Evolutionary conservation across 768 basidiomycete genomes (phyloP).

Genomic region (Serendipita sp.): DNA sequence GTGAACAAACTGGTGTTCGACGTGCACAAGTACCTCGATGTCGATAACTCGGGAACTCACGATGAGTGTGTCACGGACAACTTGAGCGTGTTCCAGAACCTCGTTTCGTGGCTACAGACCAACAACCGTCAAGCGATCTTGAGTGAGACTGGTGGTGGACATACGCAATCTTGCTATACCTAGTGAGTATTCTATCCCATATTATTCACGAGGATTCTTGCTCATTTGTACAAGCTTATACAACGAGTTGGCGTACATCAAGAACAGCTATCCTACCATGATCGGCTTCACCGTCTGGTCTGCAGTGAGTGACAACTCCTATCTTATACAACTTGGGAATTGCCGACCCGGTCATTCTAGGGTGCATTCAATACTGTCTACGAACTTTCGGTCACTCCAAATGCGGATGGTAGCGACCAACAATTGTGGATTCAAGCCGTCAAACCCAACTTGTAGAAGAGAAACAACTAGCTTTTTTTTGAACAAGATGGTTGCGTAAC

Average conservation of each 20-base stretch:
- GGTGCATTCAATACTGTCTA: conserved; percentile 36
- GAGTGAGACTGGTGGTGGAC: conserved; percentile 30
- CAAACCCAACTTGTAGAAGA: conserved; percentile 9
- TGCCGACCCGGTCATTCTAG: conserved; percentile 2
- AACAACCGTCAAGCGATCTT: conserved; percentile 29
- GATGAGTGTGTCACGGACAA: conserved; percentile 31
- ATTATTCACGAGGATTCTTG: not conserved
- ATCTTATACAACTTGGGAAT: not conserved
- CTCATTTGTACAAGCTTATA: conserved; percentile 19
- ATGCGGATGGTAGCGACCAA: conserved; percentile 30
- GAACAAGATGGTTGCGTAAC: too few species aligned
- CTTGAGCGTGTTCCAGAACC: conserved; percentile 26
- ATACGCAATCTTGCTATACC: conserved; percentile 23
- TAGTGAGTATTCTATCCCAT: conserved; percentile 13
- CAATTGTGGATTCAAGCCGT: conserved; percentile 14
- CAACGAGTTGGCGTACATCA: conserved; percentile 29
- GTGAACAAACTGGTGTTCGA: conserved; percentile 27
- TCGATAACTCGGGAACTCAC: conserved; percentile 28
- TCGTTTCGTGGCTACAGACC: conserved; percentile 26
- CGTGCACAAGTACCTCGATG: conserved; percentile 22
- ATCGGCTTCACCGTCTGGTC: conserved; percentile 38
- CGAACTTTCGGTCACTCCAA: conserved; percentile 32
- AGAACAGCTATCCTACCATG: conserved; percentile 25
- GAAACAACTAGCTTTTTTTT: too few species aligned
- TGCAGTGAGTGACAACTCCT: conserved; percentile 11